Evolutionary conservation across 495 filamentous ascomycete species (phyloP), one percentile per base, ranked within the genome.

Genomic region (Penicillium antarcticum): DNA sequence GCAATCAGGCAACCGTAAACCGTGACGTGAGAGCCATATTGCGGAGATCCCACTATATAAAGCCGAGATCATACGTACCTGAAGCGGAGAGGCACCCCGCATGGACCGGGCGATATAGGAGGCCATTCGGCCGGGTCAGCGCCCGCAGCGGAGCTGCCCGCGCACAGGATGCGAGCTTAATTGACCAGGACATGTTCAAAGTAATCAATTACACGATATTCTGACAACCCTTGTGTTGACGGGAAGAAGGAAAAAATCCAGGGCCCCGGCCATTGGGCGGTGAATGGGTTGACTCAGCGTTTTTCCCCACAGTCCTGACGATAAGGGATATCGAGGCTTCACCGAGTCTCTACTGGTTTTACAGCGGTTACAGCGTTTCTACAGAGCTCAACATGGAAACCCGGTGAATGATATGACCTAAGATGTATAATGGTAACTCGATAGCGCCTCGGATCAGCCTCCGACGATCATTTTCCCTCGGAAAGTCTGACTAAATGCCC

Each of bases 91-190:
- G 55, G 39, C 54, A 51, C 59, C 63, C 66, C 54, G 66, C 65
- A 64, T 54, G 35, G 38, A 42, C 57, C 57, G 59, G 66, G 55
- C 58, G 53, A 60, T 55, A 47, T 64, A 66, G 60, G 61, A 58
- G 60, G 23, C 57, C 58, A 68, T 61, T 68, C 61, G 66, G 61
- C 66, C 68, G 69, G 69, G 61, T 43, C 14, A 52, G 44, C 18
- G 58, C 50, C 52, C 68, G 60, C 38, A 68, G 53, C 69, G 69
- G 67, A 60, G 62, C 51, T 42, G 66, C 64, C 68, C 68, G 68
- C 58, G 65, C 34, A 41, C 55, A 63, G 39, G 65, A 58, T 40
- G 65, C 63, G 52, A 74, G 57, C 53, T 60, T 67, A 55, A 61
- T 56, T 62, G 66, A 67, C 65, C 65, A 67, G 63, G 64, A 62